Base-by-base conservation (phyloP, 257 asterid species). In the Fraxinus quadrangulata region DNA sequence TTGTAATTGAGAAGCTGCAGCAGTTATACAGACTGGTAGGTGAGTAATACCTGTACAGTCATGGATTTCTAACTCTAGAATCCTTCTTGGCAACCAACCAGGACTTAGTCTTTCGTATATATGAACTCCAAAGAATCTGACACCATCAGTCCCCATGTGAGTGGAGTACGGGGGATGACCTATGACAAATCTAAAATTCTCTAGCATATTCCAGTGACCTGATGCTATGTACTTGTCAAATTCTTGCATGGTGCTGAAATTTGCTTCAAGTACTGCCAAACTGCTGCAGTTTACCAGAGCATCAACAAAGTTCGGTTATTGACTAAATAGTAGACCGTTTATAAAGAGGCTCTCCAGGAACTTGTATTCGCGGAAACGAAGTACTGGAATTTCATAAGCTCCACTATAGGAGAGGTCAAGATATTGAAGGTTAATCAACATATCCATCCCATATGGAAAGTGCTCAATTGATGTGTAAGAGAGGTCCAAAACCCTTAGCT, bases 401-500 rank as follows among this genome's bases (percentile, higher is more conserved):
- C 16, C 51, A 40, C 78, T 63, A n/a, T 72, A 17, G 39, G 85
- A 74, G 61, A 84, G 80, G 59, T 75, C 76, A 47, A 80, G 68
- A 59, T 73, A 39, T 73, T 71, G 69, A 21, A 75, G 75, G 39
- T 75, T 74, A 26, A 37, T 40, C 49, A 80, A 16, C 80, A 75
- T 80, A 39, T 80, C 76, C 80, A 80, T 68, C 37, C 83, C 83
- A 0, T 11, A 11, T 1, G 83, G 77, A 42, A 28, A 14, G n/a
- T 11, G 14, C 61, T 34, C 63, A 21, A 80, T 75, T 5, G 71
- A 37, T 40, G 80, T 68, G 23, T 49, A 75, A 54, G 80, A 80
- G 61, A 80, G 85, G 70, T 80, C 83, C 69, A 80, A 49, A 78
- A 77, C 77, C 63, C 77, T 45, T 76, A 84, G 77, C 19, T 81